Conservation (phyloP, 2,329 filamentous ascomycete species). For the Parasarocladium wereldwijsianum region DNA sequence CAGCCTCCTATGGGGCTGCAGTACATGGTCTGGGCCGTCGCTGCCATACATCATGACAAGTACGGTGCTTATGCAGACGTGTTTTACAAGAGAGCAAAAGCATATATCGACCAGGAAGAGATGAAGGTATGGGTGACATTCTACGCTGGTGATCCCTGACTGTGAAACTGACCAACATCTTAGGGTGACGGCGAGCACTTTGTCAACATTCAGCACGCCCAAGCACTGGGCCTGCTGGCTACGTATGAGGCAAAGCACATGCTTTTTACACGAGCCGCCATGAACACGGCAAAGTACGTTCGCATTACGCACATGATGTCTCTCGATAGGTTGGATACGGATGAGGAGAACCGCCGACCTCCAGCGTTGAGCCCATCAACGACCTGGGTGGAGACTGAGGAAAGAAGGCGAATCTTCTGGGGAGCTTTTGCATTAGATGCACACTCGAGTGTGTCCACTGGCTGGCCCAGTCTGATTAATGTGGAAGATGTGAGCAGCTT, state of each 20-base stretch:
- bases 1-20: constrained; percentile 71
- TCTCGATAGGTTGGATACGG: constrained; percentile 60
- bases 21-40: constrained; percentile 80
- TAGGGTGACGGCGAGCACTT: constrained; percentile 64
- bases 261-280: constrained; percentile 73
- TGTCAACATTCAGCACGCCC: constrained; percentile 64
- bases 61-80: constrained; percentile 59
- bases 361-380: constrained; percentile 58
- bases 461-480: constrained; percentile 75
- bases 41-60: constrained; percentile 55
- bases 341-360: constrained; percentile 45
- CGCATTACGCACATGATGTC: constrained; percentile 74
- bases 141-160: neutral
- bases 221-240: constrained; percentile 62
- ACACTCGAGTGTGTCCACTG: constrained; percentile 77
- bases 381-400: constrained; percentile 65
- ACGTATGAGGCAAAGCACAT: constrained; percentile 75
- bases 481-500: constrained; percentile 43
- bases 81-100: constrained; percentile 69
- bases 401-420: constrained; percentile 79
- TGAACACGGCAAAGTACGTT: constrained; percentile 59
- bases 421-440: constrained; percentile 67
- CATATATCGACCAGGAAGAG: constrained; percentile 73
- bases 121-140: constrained; percentile 43
- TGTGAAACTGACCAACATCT: neutral